Percentiles rank a stretch among this genome's conserved stretches.
These are phyloP conservation scores for Spathaspora girioi DNA, from an alignment of 805 yeast genomes.

Conservation along the genomic window DNA sequence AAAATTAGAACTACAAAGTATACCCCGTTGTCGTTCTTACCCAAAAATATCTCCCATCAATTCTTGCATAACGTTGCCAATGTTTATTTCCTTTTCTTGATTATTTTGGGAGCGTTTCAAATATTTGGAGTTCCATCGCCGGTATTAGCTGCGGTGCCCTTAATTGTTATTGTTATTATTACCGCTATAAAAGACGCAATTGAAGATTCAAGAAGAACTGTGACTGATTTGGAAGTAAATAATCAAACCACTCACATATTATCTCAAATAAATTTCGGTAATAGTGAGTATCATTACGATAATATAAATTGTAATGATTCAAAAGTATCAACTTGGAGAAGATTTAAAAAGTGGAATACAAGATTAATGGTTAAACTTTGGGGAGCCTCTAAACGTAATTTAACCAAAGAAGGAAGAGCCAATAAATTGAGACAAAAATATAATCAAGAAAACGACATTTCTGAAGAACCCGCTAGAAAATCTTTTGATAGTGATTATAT, in stretches of 20 bases:
- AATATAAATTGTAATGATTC: conserved; percentile 65
- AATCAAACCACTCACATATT: conserved; percentile 70
- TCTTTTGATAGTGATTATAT: conserved; percentile 30
- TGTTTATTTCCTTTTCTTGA: conserved; percentile 74
- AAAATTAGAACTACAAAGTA: conserved; percentile 94
- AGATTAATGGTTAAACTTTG: conserved; percentile 24
- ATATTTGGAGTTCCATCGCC: conserved; percentile 83
- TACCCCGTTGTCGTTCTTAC: conserved; percentile 84
- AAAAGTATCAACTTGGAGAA: conserved; percentile 64
- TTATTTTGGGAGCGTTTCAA: conserved; percentile 73
- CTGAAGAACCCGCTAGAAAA: conserved; percentile 15
- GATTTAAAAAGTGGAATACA: conserved; percentile 53
- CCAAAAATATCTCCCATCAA: conserved; percentile 77
- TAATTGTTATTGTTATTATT: conserved; percentile 69
- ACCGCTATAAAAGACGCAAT: conserved; percentile 79
- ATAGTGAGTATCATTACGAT: conserved; percentile 19
- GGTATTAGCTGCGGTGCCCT: conserved; percentile 69
- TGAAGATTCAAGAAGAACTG: conserved; percentile 75
- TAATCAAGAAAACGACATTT: conserved; percentile 2
- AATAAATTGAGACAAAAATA: conserved; percentile 19
- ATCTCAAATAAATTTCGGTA: conserved; percentile 20
- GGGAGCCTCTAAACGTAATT: conserved; percentile 23
- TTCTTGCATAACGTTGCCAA: conserved; percentile 83
- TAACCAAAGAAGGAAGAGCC: conserved; percentile 35
- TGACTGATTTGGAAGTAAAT: conserved; percentile 69